Conservation (phyloP, 108 stramenopile species). For the Schizochytrium sp. region DNA sequence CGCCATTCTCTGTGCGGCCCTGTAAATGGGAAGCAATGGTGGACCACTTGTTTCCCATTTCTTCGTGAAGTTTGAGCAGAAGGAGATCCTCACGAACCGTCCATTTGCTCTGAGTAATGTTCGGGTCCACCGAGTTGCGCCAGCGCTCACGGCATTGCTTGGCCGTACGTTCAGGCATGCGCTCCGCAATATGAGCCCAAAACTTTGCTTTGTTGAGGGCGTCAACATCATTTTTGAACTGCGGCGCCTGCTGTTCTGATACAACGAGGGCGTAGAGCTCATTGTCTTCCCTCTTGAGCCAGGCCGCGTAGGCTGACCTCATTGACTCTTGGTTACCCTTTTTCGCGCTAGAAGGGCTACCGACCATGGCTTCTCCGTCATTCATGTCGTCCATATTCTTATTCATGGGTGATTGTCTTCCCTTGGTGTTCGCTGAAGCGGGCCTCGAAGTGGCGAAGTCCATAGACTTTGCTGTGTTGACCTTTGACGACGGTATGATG, state of each 20-base stretch:
- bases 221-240: neutral
- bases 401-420: no score
- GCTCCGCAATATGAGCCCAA: slow-evolving; percentile 79
- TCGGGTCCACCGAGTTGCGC: slow-evolving; percentile 1
- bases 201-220: neutral
- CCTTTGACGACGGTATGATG: no score
- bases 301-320: neutral
- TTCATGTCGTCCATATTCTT: no score
- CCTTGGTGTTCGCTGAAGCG: no score
- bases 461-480: no score
- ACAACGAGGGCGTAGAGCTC: neutral
- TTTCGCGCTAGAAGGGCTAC: no score
- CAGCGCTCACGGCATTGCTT: slow-evolving; percentile 94
- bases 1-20: neutral
- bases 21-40: neutral
- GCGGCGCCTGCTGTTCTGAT: neutral
- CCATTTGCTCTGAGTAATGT: neutral
- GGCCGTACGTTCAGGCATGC: slow-evolving; percentile 82
- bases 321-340: neutral
- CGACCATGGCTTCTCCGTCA: neutral
- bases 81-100: neutral
- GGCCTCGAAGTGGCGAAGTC: no score
- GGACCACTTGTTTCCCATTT: slow-evolving; percentile 19
- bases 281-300: neutral
- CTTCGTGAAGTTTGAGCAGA: neutral